phyloP scores from a whole-genome alignment of 805 yeast genomes.

The Starmerella khaoyaiensis region DNA sequence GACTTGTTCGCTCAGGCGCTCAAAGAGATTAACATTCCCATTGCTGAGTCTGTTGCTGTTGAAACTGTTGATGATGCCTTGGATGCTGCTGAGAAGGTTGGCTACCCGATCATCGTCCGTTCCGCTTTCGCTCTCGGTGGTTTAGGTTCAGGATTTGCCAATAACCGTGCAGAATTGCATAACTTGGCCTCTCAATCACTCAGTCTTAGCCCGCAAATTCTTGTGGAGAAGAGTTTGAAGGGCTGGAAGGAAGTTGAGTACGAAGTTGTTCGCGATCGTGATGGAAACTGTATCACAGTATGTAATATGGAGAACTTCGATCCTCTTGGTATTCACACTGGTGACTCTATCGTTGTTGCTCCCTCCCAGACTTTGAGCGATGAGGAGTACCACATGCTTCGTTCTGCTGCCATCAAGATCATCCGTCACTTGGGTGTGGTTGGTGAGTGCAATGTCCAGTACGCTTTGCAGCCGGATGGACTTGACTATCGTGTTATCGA shows the following conservation, averaged over 20 bases:
- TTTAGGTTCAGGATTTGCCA: constrained; percentile 93
- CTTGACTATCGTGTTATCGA: constrained; percentile 92
- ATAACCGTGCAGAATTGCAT: constrained; percentile 64
- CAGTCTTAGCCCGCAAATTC: constrained; percentile 82
- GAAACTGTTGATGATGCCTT: constrained; percentile 87
- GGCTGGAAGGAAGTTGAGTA: constrained; percentile 99
- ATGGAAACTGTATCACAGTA: constrained; percentile 93
- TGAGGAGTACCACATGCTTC: constrained; percentile 94
- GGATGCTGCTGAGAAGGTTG: constrained; percentile 73
- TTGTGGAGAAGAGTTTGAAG: constrained; percentile 91
- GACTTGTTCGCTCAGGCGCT: constrained; percentile 90
- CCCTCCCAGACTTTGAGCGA: constrained; percentile 96
- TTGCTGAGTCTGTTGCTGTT: constrained; percentile 94
- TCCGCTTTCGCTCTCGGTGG: constrained; percentile 98
- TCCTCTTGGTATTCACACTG: constrained; percentile 96
- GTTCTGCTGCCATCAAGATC: constrained; percentile 93
- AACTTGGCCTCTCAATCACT: constrained; percentile 82
- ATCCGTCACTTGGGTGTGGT: constrained; percentile 97
- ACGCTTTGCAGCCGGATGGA: constrained; percentile 91
- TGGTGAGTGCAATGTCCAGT: constrained; percentile 98
- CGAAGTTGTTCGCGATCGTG: constrained; percentile 94
- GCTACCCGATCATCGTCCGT: constrained; percentile 93
- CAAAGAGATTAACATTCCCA: constrained; percentile 89
- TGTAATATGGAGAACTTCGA: constrained; percentile 99
- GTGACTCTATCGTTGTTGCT: constrained; percentile 97